Evolutionary conservation across 164 flowering plant species (phyloP), one percentile per base, ranked within the genome.

Genomic region (Pachysandra terminalis): DNA sequence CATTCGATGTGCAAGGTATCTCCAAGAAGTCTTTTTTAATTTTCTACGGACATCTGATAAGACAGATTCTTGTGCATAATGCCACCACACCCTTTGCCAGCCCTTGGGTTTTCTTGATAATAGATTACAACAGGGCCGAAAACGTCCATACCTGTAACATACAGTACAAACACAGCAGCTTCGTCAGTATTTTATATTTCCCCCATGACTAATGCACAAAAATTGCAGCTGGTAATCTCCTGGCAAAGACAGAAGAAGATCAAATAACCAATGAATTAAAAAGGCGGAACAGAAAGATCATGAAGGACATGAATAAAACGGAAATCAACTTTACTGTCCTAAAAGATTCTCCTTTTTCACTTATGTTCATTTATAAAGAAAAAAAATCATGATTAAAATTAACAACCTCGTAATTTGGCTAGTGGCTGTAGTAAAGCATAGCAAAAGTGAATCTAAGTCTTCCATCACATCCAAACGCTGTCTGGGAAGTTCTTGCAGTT

Each of bases 81-180:
- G 87, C 98, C 98, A 95, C 98, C 97, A 95, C 57, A 78, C 63
- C 45, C 58, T 89, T 75, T 87, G 90, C 98, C 98, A 95, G 28
- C 96, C 95, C 49, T 73, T 66, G 19, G 48, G 71, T 66, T 86
- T 90, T 70, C 74, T 79, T 52, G 80, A 81, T 75, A 89, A 77
- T 49, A 87, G 83, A 79, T 52, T 55, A 69, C 53, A 51, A 81
- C 84, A 83, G 0, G 98, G 97, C 45, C 98, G 96, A 80, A 81
- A 87, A 28, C 90, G 90, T 15, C 97, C 92, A 81, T 90, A 95
- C 73, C 98, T 95, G 68, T 52, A 59, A 59, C 52, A 75, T 57
- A 27, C 27, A 48, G 72, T 59, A 23, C 16, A 69, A 53, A 41
- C n/a, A 35, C 9, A 65, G 62, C 37, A 69, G 32, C 48, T 41